Percentiles rank a stretch among this genome's conserved stretches.
phyloP scores from a whole-genome alignment of 192 early-diverging fungal genomes.

The Backusella tarrabulga region DNA sequence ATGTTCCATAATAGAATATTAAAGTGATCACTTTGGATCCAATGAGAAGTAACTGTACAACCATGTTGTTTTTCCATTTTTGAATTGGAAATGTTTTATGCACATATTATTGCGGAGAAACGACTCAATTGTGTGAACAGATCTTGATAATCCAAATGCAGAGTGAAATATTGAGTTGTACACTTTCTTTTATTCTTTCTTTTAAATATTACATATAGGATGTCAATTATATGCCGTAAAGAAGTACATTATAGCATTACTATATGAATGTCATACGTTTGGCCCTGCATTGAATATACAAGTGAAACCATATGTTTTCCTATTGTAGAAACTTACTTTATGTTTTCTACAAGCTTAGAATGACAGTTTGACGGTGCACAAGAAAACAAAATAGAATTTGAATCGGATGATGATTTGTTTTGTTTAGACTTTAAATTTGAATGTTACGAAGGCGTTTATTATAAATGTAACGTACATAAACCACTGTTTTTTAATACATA shows the following conservation, averaged over 20 bases:
- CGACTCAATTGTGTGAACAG: too few species aligned
- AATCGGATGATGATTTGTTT: not conserved
- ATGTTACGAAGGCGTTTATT: not conserved
- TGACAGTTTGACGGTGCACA: not conserved
- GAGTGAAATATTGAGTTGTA: too few species aligned
- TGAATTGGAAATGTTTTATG: not conserved
- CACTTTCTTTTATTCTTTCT: too few species aligned
- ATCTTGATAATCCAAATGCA: too few species aligned
- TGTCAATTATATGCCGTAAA: too few species aligned
- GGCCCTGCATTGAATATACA: not conserved
- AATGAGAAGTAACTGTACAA: not conserved
- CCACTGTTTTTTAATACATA: not conserved
- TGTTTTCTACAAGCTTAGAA: not conserved
- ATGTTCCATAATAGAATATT: not conserved
- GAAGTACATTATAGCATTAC: not conserved
- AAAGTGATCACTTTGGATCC: not conserved
- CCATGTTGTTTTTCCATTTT: not conserved
- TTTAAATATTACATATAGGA: too few species aligned
- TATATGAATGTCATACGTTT: not conserved
- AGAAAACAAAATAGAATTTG: not conserved
- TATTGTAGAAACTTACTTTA: not conserved
- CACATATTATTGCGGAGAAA: not conserved
- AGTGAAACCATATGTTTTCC: conserved; percentile 7
- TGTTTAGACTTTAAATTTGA: not conserved
- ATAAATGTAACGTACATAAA: not conserved